A percentile compares a stretch with the other conserved stretches of the same genome.
These are phyloP conservation scores for Fusarium hainanense DNA, from an alignment of 2,329 filamentous ascomycete species.

Conservation along the genomic window DNA sequence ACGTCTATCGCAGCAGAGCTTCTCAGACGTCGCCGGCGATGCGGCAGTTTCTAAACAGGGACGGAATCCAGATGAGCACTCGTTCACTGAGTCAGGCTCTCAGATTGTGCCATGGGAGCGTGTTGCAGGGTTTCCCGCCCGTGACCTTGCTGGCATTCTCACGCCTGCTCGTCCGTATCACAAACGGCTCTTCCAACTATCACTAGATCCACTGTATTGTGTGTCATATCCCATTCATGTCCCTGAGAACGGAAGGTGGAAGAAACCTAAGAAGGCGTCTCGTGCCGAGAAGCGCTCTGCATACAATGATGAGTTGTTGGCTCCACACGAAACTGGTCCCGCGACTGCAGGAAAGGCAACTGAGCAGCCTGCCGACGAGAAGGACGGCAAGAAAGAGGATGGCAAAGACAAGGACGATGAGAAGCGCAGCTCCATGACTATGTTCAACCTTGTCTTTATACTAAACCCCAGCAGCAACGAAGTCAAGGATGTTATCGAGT, in stretches of 20 bases:
- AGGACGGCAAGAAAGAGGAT: conserved; percentile 46
- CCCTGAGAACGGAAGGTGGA: conserved; percentile 82
- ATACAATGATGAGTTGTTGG: conserved; percentile 49
- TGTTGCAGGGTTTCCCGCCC: conserved; percentile 78
- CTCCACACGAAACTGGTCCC: conserved; percentile 47
- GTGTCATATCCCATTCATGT: conserved; percentile 87
- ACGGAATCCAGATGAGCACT: conserved; percentile 65
- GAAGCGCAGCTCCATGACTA: conserved; percentile 81
- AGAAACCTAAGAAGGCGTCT: conserved; percentile 68
- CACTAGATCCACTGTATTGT: conserved; percentile 81
- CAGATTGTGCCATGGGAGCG: conserved; percentile 76
- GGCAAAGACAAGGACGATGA: conserved; percentile 60
- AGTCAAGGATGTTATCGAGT: conserved; percentile 78
- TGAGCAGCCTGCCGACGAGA: conserved; percentile 45
- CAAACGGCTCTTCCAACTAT: conserved; percentile 84
- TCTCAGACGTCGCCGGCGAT: conserved; percentile 52
- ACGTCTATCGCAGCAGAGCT: conserved; percentile 55
- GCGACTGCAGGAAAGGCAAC: conserved; percentile 40
- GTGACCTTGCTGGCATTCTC: conserved; percentile 82
- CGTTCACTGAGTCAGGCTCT: conserved; percentile 65
- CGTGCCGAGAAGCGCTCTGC: conserved; percentile 52
- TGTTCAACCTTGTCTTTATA: conserved; percentile 98
- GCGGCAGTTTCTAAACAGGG: conserved; percentile 58
- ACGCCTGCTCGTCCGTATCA: conserved; percentile 81
- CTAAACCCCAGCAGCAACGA: conserved; percentile 83